phyloP scores from a whole-genome alignment of 1,284 basidiomycete genomes.

The Chalciporus piperatoides region DNA sequence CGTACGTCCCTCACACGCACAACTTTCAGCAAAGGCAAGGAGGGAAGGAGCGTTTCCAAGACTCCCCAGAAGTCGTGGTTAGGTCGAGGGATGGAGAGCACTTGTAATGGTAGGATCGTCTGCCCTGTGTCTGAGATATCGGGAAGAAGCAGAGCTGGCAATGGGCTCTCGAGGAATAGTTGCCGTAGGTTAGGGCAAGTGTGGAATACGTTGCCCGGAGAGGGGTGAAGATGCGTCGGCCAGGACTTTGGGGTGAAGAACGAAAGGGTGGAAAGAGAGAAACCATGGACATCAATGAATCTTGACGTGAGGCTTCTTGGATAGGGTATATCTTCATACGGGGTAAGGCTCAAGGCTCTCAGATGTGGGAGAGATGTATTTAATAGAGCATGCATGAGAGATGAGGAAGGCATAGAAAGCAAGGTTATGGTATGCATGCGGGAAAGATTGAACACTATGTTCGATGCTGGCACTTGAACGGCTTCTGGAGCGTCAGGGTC shows the following conservation, averaged over 20 bases:
- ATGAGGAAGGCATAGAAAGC: conserved; percentile 63
- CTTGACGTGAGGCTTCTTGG: conserved; percentile 53
- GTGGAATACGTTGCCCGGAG: conserved; percentile 50
- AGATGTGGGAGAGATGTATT: conserved; percentile 61
- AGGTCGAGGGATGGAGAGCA: conserved; percentile 71
- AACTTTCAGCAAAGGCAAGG: conserved; percentile 51
- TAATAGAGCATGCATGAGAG: conserved; percentile 59
- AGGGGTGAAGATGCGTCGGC: conserved; percentile 61
- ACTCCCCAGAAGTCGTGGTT: conserved; percentile 50
- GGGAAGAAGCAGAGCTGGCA: conserved; percentile 45
- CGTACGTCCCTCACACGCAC: conserved; percentile 65
- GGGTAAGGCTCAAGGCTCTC: conserved; percentile 68
- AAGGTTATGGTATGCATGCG: conserved; percentile 62
- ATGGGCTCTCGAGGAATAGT: conserved; percentile 65
- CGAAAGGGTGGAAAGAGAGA: conserved; percentile 56
- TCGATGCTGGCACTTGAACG: conserved; percentile 18
- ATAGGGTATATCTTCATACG: conserved; percentile 62
- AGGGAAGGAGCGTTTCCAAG: conserved; percentile 53
- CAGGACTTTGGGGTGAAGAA: conserved; percentile 69
- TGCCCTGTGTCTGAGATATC: conserved; percentile 31
- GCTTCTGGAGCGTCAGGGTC: conserved; percentile 33
- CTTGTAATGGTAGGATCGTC: conserved; percentile 47
- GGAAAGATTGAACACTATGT: conserved; percentile 46
- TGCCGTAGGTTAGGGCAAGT: conserved; percentile 57
- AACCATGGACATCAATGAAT: conserved; percentile 65